phyloP scores from a whole-genome alignment of 2,329 filamentous ascomycete species.

The Claviceps sp. region DNA sequence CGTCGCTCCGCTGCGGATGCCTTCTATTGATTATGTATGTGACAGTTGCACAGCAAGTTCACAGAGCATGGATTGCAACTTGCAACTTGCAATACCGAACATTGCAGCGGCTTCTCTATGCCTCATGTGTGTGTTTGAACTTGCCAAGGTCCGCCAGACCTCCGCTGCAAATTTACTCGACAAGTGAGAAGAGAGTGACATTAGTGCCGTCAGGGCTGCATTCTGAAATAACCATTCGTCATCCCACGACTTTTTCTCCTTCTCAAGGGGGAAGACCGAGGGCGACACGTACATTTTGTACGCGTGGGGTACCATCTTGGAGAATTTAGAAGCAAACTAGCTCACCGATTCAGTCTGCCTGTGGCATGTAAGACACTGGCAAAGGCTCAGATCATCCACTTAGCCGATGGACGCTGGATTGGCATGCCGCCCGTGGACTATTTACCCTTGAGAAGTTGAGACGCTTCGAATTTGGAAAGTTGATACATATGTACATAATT shows the following conservation, averaged over 20 bases:
- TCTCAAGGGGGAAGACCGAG: background rate
- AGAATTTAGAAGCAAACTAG: background rate
- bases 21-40: background rate
- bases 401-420: background rate
- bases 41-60: background rate
- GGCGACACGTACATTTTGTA: background rate
- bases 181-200: background rate
- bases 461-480: background rate
- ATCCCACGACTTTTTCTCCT: background rate
- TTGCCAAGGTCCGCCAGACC: background rate
- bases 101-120: background rate
- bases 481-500: background rate
- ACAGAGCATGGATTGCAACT: background rate
- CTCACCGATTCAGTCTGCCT: background rate
- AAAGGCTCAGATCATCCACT: slow-evolving; percentile 2
- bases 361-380: slow-evolving; percentile 6
- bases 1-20: background rate
- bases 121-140: background rate
- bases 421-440: background rate
- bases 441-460: background rate
- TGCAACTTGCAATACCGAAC: background rate
- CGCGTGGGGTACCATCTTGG: background rate
- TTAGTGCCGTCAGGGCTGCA: background rate
- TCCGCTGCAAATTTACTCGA: background rate
- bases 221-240: background rate